Conservation (phyloP, 164 flowering plant genomes). For the Umbilicus rupestris region DNA sequence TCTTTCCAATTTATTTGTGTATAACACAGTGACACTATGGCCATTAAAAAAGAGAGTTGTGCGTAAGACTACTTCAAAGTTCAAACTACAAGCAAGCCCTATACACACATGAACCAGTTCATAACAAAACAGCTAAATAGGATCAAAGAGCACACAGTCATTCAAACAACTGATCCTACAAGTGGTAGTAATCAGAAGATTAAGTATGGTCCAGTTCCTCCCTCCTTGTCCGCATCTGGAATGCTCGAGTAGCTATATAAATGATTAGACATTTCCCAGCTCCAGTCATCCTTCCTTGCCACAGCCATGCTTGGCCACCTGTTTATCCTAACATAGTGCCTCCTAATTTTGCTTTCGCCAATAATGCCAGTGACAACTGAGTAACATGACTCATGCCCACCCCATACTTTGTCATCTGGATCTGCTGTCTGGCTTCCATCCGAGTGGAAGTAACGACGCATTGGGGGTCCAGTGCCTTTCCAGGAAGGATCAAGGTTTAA, state of each 20-base stretch:
- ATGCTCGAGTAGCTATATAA: constrained; percentile 49
- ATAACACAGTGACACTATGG: neutral
- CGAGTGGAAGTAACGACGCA: constrained; percentile 73
- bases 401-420: constrained; percentile 64
- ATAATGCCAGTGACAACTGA: constrained; percentile 52
- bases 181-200: neutral
- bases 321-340: constrained; percentile 75
- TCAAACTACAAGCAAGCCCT: neutral
- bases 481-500: constrained; percentile 68
- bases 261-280: constrained; percentile 67
- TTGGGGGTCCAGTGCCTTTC: constrained; percentile 47
- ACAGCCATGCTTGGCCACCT: constrained; percentile 59
- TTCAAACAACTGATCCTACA: neutral
- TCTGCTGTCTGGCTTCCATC: constrained; percentile 71
- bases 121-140: neutral
- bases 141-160: too few species aligned
- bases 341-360: constrained; percentile 48
- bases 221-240: constrained; percentile 52
- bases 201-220: constrained; percentile 54
- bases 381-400: constrained; percentile 68
- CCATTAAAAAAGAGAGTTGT: neutral
- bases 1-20: neutral
- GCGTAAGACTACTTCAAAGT: neutral
- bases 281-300: constrained; percentile 59
- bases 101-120: neutral